Evolutionary conservation across 164 flowering plant species (phyloP), one percentile per base, ranked within the genome.

Genomic region (Annona squamosa): DNA sequence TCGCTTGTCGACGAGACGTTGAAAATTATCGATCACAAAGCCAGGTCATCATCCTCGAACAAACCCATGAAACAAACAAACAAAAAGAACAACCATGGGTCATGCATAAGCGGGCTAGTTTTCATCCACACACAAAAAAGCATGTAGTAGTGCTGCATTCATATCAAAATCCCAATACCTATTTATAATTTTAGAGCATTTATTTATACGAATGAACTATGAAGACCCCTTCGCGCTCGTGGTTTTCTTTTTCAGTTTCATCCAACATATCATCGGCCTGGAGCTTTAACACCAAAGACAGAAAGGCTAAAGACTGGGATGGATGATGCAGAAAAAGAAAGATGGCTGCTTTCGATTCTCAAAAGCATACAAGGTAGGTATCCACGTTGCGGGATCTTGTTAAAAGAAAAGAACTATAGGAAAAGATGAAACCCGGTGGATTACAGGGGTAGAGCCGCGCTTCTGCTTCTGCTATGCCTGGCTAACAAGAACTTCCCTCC

Each of bases 361-460:
- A 46, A 70, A 41, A 45, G 66, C 63, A 68, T 5, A 18, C 1
- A 61, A 74, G 59, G 68, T 52, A 59, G 59, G 68, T 52, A 59
- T 61, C 67, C 57, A 74, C 17, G 47, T 74, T 69, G 67, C 46
- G 62, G 44, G 37, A 69, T 69, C 72, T 46, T 44, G 66, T 13
- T 18, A 26, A 44, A 69, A 9, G 56, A 45, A 2, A 41, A 18
- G 47, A 43, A 26, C 37, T 26, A 37, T 10, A 62, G 37, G 16
- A 71, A 63, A 76, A 67, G 12, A 43, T 63, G 43, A 59, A 17
- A 45, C 59, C 72, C 5, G 57, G 18, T 3, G 6, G 45, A 52
- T 82, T 79, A 84, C 76, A 81, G 67, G 61, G 87, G 86, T 44
- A 85, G 82, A 73, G 77, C 73, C 48, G 85, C 78, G 70, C 76